Conservation (phyloP, 257 asterid genomes). For the Scutellaria minor region DNA sequence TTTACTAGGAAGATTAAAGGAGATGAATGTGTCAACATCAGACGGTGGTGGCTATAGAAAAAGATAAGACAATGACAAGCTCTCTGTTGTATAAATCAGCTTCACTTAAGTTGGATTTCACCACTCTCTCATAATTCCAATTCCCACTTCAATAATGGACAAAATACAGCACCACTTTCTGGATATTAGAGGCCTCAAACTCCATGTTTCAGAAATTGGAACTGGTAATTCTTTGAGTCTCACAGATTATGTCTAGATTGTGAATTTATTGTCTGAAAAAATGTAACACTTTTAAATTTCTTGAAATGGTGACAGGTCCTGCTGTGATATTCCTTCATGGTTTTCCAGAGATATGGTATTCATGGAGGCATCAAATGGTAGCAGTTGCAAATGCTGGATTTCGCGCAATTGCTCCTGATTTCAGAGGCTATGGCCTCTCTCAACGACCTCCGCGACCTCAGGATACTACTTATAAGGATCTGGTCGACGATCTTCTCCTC, state of each 20-base stretch:
- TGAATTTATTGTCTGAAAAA: too few species aligned
- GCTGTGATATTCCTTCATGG: conserved; percentile 47
- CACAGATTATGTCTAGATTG: too few species aligned
- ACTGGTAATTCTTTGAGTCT: conserved; percentile 5
- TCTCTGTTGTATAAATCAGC: background rate
- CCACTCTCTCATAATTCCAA: background rate
- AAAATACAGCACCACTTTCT: conserved; percentile 34
- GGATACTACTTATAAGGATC: conserved; percentile 39
- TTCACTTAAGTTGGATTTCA: background rate
- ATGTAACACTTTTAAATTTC: too few species aligned
- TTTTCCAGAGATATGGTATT: conserved; percentile 52
- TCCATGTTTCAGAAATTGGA: conserved; percentile 39
- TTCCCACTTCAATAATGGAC: conserved; percentile 22
- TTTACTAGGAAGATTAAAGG: too few species aligned
- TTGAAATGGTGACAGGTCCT: conserved; percentile 26
- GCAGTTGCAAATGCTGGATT: conserved; percentile 43
- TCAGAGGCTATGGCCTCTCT: conserved; percentile 47
- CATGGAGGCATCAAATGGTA: conserved; percentile 48
- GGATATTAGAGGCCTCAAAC: conserved; percentile 37
- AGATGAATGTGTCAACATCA: too few species aligned
- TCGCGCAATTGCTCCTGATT: conserved; percentile 47
- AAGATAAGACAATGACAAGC: too few species aligned
- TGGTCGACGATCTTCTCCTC: conserved; percentile 37
- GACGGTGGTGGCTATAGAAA: too few species aligned
- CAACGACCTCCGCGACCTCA: conserved; percentile 33